Conservation (phyloP, 306 rosid genomes). For the Cicer chorassanicum region DNA sequence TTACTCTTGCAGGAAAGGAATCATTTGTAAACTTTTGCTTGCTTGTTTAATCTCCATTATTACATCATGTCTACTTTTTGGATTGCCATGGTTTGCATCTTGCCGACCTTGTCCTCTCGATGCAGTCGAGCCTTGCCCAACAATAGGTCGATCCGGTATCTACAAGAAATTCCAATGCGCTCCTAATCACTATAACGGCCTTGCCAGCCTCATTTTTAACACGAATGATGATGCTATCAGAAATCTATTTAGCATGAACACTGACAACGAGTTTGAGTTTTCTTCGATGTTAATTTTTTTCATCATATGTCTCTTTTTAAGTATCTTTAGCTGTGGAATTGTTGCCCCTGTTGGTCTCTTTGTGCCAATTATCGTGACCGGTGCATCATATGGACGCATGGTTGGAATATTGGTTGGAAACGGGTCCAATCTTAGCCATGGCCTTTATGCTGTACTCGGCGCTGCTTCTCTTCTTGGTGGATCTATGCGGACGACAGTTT, state of each 20-base stretch:
- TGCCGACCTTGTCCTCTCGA: slow-evolving; percentile 81
- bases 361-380: slow-evolving; percentile 92
- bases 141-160: slow-evolving; percentile 96
- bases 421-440: slow-evolving; percentile 66
- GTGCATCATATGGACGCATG: slow-evolving; percentile 92
- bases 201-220: slow-evolving; percentile 97
- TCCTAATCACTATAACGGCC: slow-evolving; percentile 80
- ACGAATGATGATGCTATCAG: slow-evolving; percentile 93
- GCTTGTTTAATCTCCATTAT: slow-evolving; percentile 76
- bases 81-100: slow-evolving; percentile 85
- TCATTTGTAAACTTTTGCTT: slow-evolving; percentile 64
- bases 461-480: slow-evolving; percentile 96
- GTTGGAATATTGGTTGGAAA: slow-evolving; percentile 78
- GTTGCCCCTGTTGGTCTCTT: slow-evolving; percentile 92
- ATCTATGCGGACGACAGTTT: slow-evolving; percentile 94
- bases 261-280: slow-evolving; percentile 67
- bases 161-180: slow-evolving; percentile 95
- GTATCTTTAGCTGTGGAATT: slow-evolving; percentile 82
- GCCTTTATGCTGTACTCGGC: slow-evolving; percentile 92
- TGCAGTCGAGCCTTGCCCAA: slow-evolving; percentile 84
- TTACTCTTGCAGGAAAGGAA: slow-evolving; percentile 72
- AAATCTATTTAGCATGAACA: slow-evolving; percentile 81
- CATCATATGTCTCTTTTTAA: slow-evolving; percentile 69
- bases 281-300: slow-evolving; percentile 70
- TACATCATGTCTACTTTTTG: slow-evolving; percentile 91